Conservation (phyloP, 306 rosid species). For the Coriaria nepalensis region DNA sequence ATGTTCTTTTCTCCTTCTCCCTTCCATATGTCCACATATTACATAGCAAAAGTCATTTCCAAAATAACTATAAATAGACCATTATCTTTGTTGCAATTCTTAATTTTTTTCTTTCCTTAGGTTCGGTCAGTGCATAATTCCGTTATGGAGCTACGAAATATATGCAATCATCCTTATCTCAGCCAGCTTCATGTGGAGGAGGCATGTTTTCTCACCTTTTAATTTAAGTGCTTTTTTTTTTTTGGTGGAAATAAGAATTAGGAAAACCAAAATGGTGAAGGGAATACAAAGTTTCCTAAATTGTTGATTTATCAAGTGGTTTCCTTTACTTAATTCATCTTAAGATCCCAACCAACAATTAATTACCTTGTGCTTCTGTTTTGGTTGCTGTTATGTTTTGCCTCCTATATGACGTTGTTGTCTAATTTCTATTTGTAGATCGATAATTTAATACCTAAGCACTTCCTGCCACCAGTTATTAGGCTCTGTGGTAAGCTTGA, state of each 20-base stretch:
- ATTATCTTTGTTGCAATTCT: background rate
- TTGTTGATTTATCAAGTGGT: slow-evolving; percentile 4
- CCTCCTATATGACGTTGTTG: background rate
- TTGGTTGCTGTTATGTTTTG: slow-evolving; percentile 1
- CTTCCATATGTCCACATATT: too few relatives aligned
- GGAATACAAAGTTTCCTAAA: background rate
- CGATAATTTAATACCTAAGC: slow-evolving; percentile 74
- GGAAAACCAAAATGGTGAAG: slow-evolving; percentile 7
- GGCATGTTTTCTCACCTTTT: slow-evolving; percentile 39
- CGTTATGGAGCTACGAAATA: slow-evolving; percentile 98
- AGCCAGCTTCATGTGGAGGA: slow-evolving; percentile 97
- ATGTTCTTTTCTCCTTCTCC: background rate
- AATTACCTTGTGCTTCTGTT: slow-evolving; percentile 7
- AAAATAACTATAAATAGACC: background rate
- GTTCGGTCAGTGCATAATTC: slow-evolving; percentile 93
- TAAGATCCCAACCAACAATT: slow-evolving; percentile 8
- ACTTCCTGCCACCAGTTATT: slow-evolving; percentile 79
- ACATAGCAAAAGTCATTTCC: too few relatives aligned
- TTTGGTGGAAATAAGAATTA: slow-evolving; percentile 7
- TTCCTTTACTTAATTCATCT: slow-evolving; percentile 5
- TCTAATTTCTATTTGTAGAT: slow-evolving; percentile 41
- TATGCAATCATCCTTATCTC: slow-evolving; percentile 97
- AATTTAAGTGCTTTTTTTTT: slow-evolving; percentile 1
- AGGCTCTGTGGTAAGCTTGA: slow-evolving; percentile 99
- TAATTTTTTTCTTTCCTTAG: slow-evolving; percentile 27